Base-by-base conservation (phyloP, 495 filamentous ascomycete species). In the Aspergillus baeticus region DNA sequence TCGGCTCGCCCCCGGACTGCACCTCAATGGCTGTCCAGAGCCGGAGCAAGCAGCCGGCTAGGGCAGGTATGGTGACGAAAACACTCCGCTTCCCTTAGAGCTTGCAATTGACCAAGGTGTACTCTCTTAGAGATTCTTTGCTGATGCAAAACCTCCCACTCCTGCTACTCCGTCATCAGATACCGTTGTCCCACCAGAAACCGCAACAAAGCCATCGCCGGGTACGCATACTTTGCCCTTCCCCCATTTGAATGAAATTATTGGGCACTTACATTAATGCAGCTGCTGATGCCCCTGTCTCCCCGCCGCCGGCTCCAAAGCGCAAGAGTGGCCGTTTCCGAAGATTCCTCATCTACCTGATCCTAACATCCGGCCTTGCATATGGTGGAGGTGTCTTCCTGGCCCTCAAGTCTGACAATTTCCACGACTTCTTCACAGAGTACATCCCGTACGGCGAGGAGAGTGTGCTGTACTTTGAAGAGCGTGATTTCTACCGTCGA, bases 391-490 rank as follows among this genome's bases (percentile, higher is more conserved):
- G 92, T 44, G 84, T 96, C 45, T 96, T 89, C 75, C 90, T 95
- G 66, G 94, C 94, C 20, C 81, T 96, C 57, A 84, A 92, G 71
- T 94, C 86, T 59, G 94, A 98, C 76, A 96, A 93, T 71, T 97
- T 97, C 80, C 95, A 98, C 69, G 94, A 98, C 67, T 96, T 98
- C 76, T 98, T 98, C 77, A 98, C 95, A 41, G 92, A 96, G 73
- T 98, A 94, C 70, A 73, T 98, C 6, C 94, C 94, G 2, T 96
- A 90, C 56, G 95, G 93, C 50, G 94, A 98, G 74, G 89, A 96
- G 62, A 86, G 86, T 14, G 94, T 98, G 22, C 83, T 95, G n/a
- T 98, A 96, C 74, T 89, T 98, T 56, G 94, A 98, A 74, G 94
- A 98, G 73, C 84, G 89, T 41, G 92, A 96, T 70, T 97, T 95